These are phyloP conservation scores for Apophysomyces sp. DNA, from an alignment of 371 early-diverging fungal species.

Conservation along the genomic window DNA sequence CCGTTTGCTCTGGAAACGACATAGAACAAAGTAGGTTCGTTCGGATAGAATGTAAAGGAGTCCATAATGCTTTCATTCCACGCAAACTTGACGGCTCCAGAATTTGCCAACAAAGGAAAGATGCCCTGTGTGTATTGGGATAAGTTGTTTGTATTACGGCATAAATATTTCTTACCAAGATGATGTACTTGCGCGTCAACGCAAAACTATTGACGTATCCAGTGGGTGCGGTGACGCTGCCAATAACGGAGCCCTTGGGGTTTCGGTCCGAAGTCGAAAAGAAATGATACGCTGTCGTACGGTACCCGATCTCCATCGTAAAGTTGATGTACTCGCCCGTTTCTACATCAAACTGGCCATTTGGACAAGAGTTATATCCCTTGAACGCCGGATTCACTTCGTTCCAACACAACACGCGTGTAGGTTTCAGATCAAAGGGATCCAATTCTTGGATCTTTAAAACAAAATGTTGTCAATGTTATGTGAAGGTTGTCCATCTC, in stretches of 20 bases:
- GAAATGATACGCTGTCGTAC: slow-evolving; percentile 65
- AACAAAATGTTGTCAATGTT: slow-evolving; percentile 1
- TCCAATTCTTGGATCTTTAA: slow-evolving; percentile 70
- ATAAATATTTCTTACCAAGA: slow-evolving; percentile 44
- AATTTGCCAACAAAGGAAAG: slow-evolving; percentile 55
- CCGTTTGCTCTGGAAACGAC: slow-evolving; percentile 69
- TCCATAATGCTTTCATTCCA: slow-evolving; percentile 74
- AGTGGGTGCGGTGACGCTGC: slow-evolving; percentile 60
- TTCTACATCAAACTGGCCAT: slow-evolving; percentile 64
- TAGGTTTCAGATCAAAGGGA: slow-evolving; percentile 71
- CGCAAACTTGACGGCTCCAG: slow-evolving; percentile 65
- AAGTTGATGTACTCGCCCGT: slow-evolving; percentile 77
- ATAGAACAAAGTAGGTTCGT: slow-evolving; percentile 64
- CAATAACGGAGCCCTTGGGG: slow-evolving; percentile 67
- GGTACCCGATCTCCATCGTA: slow-evolving; percentile 69
- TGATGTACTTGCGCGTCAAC: slow-evolving; percentile 66
- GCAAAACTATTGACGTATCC: slow-evolving; percentile 75
- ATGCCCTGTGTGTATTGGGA: slow-evolving; percentile 27
- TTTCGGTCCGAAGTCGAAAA: slow-evolving; percentile 60
- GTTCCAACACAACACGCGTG: slow-evolving; percentile 60
- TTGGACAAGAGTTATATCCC: slow-evolving; percentile 70
- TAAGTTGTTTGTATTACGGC: not conserved
- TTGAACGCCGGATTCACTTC: slow-evolving; percentile 70
- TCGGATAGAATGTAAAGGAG: slow-evolving; percentile 58
- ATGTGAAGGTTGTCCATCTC: not conserved